Evolutionary conservation across 2,329 filamentous ascomycete species (phyloP).

Genomic region (Trichoderma lentiforme): DNA sequence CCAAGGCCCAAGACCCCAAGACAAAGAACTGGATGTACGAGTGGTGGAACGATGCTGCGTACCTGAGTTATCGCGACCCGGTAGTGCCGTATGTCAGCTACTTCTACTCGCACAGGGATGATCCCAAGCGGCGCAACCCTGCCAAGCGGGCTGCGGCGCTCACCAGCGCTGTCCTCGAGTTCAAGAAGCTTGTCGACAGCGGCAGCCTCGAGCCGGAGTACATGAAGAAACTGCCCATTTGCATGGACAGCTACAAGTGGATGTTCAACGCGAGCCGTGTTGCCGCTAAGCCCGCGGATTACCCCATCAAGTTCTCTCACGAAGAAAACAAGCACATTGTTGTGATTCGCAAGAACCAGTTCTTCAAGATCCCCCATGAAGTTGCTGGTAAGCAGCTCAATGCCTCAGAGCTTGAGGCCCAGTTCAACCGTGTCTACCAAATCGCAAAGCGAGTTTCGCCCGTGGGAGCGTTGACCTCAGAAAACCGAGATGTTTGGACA

Average conservation of each 20-base stretch:
- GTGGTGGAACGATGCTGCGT: conserved; percentile 97
- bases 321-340: conserved; percentile 82
- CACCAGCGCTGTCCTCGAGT: conserved; percentile 79
- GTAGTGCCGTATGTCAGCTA: conserved; percentile 98
- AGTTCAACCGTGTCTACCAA: conserved; percentile 83
- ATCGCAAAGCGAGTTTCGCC: conserved; percentile 67
- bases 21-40: conserved; percentile 93
- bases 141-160: conserved; percentile 91
- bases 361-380: conserved; percentile 88
- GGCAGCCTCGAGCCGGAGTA: conserved; percentile 91
- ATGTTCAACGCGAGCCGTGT: conserved; percentile 97
- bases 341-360: conserved; percentile 91
- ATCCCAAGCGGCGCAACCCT: conserved; percentile 80
- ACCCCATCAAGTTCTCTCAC: conserved; percentile 74
- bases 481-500: conserved; percentile 92
- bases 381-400: conserved; percentile 81
- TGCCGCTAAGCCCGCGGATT: conserved; percentile 75
- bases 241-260: conserved; percentile 97
- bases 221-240: conserved; percentile 96
- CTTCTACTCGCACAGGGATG: conserved; percentile 98
- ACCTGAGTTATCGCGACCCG: conserved; percentile 89
- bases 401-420: conserved; percentile 81
- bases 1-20: conserved; percentile 73
- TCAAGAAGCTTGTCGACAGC: conserved; percentile 86
- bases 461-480: conserved; percentile 80